Conservation (phyloP, 192 early-diverging fungal genomes). For the Physocladia obscura region DNA sequence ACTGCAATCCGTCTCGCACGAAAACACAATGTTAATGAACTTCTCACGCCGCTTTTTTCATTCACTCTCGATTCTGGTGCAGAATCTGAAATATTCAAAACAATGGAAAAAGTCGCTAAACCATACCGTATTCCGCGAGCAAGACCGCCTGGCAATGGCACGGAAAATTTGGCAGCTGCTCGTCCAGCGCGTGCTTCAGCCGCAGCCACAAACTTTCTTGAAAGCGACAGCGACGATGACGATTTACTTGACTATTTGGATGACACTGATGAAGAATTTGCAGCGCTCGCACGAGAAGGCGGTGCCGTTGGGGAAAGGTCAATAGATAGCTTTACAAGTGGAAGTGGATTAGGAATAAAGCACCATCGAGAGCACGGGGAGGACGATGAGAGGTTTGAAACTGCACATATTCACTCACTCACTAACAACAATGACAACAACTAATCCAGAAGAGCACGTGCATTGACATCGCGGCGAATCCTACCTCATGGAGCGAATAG, state of each 20-base stretch:
- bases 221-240: constrained; percentile 4
- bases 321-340: too few species aligned
- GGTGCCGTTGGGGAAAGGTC: too few species aligned
- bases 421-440: too few species aligned
- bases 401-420: too few species aligned
- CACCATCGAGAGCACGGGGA: too few species aligned
- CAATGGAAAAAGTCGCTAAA: constrained; percentile 21
- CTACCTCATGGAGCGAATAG: too few species aligned
- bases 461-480: too few species aligned
- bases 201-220: not conserved
- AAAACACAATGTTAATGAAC: constrained; percentile 22
- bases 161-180: not conserved
- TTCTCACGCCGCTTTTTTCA: constrained; percentile 20
- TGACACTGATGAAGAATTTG: constrained; percentile 12
- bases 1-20: constrained; percentile 21
- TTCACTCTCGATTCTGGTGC: not conserved
- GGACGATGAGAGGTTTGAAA: too few species aligned
- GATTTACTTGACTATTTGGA: not conserved
- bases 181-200: not conserved
- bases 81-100: constrained; percentile 18
- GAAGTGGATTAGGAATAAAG: too few species aligned
- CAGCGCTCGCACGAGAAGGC: too few species aligned
- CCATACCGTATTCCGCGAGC: constrained; percentile 17
- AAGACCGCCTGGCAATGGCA: not conserved
- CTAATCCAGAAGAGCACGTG: too few species aligned